These are phyloP conservation scores for Daldinia bambusicola DNA, from an alignment of 495 filamentous ascomycete species.

Conservation along the genomic window DNA sequence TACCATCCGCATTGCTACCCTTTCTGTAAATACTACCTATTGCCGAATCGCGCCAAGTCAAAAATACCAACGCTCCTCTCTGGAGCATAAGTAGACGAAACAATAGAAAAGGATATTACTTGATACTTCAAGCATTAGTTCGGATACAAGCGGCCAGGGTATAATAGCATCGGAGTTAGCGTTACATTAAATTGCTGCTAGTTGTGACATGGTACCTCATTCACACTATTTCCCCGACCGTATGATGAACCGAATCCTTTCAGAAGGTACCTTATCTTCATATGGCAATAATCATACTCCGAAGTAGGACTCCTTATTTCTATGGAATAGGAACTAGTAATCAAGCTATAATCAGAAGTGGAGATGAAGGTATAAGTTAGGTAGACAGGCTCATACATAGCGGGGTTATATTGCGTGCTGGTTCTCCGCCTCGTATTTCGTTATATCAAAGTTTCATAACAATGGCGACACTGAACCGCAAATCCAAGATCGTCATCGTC, in stretches of 20 bases:
- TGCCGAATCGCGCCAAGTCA: background rate
- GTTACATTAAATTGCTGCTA: background rate
- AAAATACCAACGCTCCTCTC: background rate
- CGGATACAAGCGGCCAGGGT: background rate
- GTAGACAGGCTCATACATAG: constrained; percentile 9
- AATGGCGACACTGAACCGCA: constrained; percentile 22
- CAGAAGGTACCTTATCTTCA: background rate
- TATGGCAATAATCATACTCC: background rate
- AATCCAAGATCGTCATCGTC: constrained; percentile 53
- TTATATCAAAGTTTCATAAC: background rate
- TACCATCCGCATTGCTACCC: background rate
- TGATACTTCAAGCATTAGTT: background rate
- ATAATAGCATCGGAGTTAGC: background rate
- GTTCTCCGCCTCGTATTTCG: background rate
- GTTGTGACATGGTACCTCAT: background rate
- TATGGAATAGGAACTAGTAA: background rate
- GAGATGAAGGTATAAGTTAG: constrained; percentile 14
- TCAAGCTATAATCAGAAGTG: constrained; percentile 3
- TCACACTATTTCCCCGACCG: background rate
- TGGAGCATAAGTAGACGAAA: background rate
- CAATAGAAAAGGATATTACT: background rate
- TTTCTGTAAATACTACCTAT: constrained; percentile 15
- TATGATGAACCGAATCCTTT: background rate
- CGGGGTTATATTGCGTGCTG: constrained; percentile 16
- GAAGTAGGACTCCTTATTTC: background rate